Evolutionary conservation across 2,329 filamentous ascomycete genomes (phyloP), one percentile per base, ranked within the genome.

Genomic region (Colletotrichum gigasporum): DNA sequence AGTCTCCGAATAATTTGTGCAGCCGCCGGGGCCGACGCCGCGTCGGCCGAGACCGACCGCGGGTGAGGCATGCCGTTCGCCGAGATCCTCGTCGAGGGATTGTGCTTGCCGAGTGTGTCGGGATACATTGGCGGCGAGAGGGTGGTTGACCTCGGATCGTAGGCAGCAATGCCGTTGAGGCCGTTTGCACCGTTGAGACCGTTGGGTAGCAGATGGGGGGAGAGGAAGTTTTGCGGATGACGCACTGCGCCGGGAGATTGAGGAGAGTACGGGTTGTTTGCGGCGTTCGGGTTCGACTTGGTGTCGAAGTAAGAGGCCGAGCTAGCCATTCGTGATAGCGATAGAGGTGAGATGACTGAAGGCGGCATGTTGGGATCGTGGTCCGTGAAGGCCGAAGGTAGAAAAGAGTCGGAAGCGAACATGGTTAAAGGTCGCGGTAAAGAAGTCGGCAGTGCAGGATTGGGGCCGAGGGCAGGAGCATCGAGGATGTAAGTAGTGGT

Each of bases 341-440:
- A 72, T 63, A 81, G 69, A 34, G 80, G 78, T 30, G 79, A 81
- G 5, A 80, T 76, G 63, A 79, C 69, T 60, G 71, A 75, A 28
- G 74, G 68, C 50, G 71, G 57, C 59, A 74, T 67, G 24, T 72
- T 68, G 24, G 68, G 70, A 39, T 75, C 74, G 68, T 71, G 72
- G 48, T 80, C 78, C 64, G 73, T 69, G 53, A 73, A 74, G 66
- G 77, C 76, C 47, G 75, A 75, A 10, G 80, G 78, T 69, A 80
- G 71, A 70, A 82, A 81, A 26, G 80, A 78, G 67, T 83, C 79
- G 63, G 78, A 73, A 32, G 76, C 75, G 32, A 80, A 63, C 66
- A 76, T 81, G 66, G 76, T 74, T 79, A 82, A 82, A 67, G 71
- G 32, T 48, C 14, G 16, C 22, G 11, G 14, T 32, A 20, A 20